phyloP scores from a whole-genome alignment of 129 eudicot genomes.

The Smallanthus sonchifolius region DNA sequence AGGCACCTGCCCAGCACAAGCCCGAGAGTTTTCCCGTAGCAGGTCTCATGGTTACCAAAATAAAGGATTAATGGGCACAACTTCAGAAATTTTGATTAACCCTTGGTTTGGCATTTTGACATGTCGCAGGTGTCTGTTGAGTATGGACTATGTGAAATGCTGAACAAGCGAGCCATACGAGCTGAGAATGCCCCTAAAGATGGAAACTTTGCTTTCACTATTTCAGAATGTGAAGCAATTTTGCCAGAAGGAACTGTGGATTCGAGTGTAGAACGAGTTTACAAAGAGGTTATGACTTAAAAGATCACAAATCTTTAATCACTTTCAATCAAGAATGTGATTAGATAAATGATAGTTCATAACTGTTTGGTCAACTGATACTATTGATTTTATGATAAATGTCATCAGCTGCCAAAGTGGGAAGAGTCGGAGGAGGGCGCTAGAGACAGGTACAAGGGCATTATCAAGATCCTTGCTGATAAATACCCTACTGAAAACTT shows the following conservation, averaged over 20 bases:
- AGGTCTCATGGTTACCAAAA: too few relatives aligned
- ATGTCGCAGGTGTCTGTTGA: slow-evolving; percentile 74
- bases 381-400: not conserved
- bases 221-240: slow-evolving; percentile 65
- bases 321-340: not conserved
- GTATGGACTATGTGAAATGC: slow-evolving; percentile 91
- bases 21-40: too few relatives aligned
- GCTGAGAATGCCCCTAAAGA: slow-evolving; percentile 66
- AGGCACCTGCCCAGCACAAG: not conserved
- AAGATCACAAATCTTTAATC: not conserved
- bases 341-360: not conserved
- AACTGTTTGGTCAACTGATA: not conserved
- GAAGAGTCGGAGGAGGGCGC: slow-evolving; percentile 55
- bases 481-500: slow-evolving; percentile 81
- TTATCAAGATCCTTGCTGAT: slow-evolving; percentile 78
- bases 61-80: not conserved
- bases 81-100: not conserved
- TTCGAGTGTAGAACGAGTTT: slow-evolving; percentile 42
- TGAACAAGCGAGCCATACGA: slow-evolving; percentile 69
- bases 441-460: slow-evolving; percentile 53
- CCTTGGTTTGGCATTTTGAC: slow-evolving; percentile 7
- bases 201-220: slow-evolving; percentile 56
- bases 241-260: slow-evolving; percentile 75
- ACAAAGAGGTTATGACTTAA: slow-evolving; percentile 51
- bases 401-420: slow-evolving; percentile 73